phyloP scores from a whole-genome alignment of 2,329 filamentous ascomycete species.

The Fusarium sacchari region DNA sequence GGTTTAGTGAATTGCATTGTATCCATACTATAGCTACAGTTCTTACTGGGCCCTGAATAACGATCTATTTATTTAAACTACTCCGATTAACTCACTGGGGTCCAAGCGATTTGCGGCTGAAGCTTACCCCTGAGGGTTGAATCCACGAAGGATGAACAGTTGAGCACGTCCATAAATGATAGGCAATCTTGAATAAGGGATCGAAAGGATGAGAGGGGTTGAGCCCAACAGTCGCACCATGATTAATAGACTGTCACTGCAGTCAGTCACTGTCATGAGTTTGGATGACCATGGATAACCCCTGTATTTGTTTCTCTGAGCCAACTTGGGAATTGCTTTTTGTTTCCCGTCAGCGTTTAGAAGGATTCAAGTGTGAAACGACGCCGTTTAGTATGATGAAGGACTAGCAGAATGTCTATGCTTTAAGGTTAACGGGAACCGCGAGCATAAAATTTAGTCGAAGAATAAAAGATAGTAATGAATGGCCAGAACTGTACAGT shows the following conservation, averaged over 20 bases:
- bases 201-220: not conserved
- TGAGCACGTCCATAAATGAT: not conserved
- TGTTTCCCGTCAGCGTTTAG: not conserved
- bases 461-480: not conserved
- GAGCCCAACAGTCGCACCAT: conserved; percentile 29
- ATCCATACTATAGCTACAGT: too few species aligned
- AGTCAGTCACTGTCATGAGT: not conserved
- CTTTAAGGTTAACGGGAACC: conserved; percentile 1
- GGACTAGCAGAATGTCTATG: not conserved
- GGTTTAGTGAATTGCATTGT: not conserved
- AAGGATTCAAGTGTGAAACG: not conserved
- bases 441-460: not conserved
- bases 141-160: conserved; percentile 20
- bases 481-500: too few species aligned
- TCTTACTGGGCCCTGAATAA: not conserved
- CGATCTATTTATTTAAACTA: not conserved
- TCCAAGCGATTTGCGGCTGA: conserved; percentile 25
- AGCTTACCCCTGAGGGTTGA: conserved; percentile 12
- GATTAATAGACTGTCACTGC: not conserved
- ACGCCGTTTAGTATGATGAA: not conserved
- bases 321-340: not conserved
- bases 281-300: not conserved
- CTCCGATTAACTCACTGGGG: not conserved
- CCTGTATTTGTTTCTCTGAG: conserved; percentile 7
- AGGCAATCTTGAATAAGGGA: not conserved